Evolutionary conservation across 306 rosid genomes (phyloP), one percentile per base, ranked within the genome.

Genomic region (Rosa rugosa): DNA sequence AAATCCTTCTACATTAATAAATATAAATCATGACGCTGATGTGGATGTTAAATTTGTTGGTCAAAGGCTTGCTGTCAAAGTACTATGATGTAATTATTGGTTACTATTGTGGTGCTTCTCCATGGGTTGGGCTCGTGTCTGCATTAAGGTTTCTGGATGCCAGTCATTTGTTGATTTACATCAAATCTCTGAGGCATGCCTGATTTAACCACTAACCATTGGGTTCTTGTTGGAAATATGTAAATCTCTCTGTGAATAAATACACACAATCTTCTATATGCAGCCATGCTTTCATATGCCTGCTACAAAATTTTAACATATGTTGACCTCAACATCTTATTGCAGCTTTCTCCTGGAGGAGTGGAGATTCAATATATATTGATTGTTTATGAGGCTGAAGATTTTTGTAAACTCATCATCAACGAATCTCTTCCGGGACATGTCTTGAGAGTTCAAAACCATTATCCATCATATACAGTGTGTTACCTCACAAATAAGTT

Each of bases 401-500:
- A 86, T 69, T 92, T 91, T 76, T 92, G 97, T 82, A 85, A 89
- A 75, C 89, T 94, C 72, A 73, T 90, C 60, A 38, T 25, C 79
- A 85, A 86, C 57, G 95, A 86, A 74, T 88, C 92, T 54, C 84
- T 92, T 83, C 75, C 78, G 80, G 83, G 86, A 78, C 91, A 91
- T 45, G 86, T 89, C 71, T 83, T 82, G 56, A 78, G 79, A 34
- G 87, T 92, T 76, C 97, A 27, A 88, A 89, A 87, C 73, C 88
- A 53, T 75, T 91, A 94, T 88, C 95, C 99, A 71, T 78, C 90
- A 44, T 83, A 88, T 82, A 94, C 97, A 75, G 87, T 91, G 84
- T 92, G 99, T 79, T 92, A 82, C 84, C 89, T 94, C 71, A 92
- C 97, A 64, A 89, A 92, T 86, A 92, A 87, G 84, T 79, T 94